phyloP scores from a whole-genome alignment of 441 rosid genomes.

The Syzygium malaccense region DNA sequence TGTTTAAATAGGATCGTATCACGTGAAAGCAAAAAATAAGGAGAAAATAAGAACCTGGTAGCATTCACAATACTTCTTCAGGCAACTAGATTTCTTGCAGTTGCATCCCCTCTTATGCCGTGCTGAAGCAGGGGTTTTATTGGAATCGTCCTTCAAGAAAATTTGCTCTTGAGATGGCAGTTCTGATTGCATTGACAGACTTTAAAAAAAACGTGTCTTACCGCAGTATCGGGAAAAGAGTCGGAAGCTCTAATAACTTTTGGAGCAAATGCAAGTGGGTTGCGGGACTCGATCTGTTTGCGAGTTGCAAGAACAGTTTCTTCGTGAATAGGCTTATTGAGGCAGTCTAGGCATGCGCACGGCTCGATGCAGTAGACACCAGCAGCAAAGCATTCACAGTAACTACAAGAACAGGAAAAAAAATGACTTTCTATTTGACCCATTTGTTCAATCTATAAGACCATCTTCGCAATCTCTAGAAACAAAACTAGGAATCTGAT shows the following conservation, averaged over 20 bases:
- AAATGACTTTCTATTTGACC: background rate
- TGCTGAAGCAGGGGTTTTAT: constrained; percentile 94
- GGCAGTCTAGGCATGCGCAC: constrained; percentile 94
- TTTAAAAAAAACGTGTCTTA: constrained; percentile 13
- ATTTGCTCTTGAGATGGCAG: background rate
- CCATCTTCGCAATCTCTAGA: background rate
- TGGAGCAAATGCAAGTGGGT: constrained; percentile 99
- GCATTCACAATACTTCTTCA: constrained; percentile 99
- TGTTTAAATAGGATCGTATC: background rate
- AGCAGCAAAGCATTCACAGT: constrained; percentile 99
- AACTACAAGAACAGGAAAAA: constrained; percentile 37
- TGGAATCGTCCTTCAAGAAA: constrained; percentile 65
- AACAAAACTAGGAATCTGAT: background rate
- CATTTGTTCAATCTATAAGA: background rate
- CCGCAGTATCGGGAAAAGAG: constrained; percentile 55
- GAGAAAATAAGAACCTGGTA: constrained; percentile 60
- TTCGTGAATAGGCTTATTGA: constrained; percentile 95
- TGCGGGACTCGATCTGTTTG: constrained; percentile 95
- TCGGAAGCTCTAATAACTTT: constrained; percentile 79
- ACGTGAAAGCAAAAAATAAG: background rate
- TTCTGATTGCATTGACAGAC: background rate
- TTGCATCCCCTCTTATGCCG: constrained; percentile 99
- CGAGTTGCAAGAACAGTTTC: constrained; percentile 97
- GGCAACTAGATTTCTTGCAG: constrained; percentile 97
- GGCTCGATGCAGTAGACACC: constrained; percentile 98